phyloP scores from a whole-genome alignment of 179 eudicot species.

The Silene noctiflora region DNA sequence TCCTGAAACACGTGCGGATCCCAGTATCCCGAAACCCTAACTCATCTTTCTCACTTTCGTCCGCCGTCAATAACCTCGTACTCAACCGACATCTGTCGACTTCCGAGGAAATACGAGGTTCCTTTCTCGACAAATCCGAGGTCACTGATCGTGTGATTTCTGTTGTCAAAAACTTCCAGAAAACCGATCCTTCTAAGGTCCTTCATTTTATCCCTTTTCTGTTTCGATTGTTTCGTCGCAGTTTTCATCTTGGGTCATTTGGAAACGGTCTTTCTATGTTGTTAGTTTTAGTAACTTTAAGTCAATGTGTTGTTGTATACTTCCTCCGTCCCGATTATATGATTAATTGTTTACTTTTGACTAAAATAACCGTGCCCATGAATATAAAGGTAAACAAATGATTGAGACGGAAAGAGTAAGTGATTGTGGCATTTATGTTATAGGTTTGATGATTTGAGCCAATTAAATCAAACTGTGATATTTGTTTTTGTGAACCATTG shows the following conservation, averaged over 20 bases:
- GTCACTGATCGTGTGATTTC: constrained; percentile 82
- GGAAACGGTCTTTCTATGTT: neutral
- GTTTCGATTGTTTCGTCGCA: neutral
- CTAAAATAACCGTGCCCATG: too few relatives aligned
- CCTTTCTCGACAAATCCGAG: constrained; percentile 88
- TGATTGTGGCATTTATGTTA: too few relatives aligned
- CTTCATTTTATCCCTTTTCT: neutral
- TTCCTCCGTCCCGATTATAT: too few relatives aligned
- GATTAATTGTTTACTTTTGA: too few relatives aligned
- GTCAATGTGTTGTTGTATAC: neutral
- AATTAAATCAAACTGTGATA: neutral
- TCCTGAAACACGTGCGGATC: constrained; percentile 60
- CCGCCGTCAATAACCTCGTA: constrained; percentile 31
- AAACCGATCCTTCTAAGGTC: constrained; percentile 90
- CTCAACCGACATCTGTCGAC: constrained; percentile 45
- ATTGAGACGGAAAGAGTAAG: too few relatives aligned
- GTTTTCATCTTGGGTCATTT: neutral
- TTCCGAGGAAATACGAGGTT: constrained; percentile 66
- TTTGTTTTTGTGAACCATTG: neutral
- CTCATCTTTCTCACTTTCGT: constrained; percentile 19
- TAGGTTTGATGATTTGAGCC: too few relatives aligned
- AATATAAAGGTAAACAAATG: too few relatives aligned
- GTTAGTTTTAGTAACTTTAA: neutral
- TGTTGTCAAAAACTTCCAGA: constrained; percentile 89
- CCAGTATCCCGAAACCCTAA: constrained; percentile 44